phyloP scores from a whole-genome alignment of 352 stramenopile species.

The Albugo candida region DNA sequence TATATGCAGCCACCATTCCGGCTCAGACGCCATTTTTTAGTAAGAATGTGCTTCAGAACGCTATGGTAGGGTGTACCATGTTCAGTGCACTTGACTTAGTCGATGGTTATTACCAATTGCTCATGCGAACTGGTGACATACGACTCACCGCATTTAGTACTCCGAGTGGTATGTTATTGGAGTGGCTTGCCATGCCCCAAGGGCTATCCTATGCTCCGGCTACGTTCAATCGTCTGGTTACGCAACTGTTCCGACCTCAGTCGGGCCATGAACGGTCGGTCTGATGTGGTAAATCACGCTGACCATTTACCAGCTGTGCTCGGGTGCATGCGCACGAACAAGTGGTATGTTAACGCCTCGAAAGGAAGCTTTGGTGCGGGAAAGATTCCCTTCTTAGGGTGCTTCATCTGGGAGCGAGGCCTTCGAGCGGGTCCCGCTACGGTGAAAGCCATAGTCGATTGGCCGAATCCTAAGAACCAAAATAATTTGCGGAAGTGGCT shows the following conservation, averaged over 20 bases:
- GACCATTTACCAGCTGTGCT: background rate
- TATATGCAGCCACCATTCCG: constrained; percentile 1
- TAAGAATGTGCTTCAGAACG: background rate
- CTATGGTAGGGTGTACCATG: background rate
- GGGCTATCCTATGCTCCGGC: constrained; percentile 12
- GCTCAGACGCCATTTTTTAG: background rate
- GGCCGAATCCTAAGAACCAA: background rate
- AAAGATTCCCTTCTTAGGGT: background rate
- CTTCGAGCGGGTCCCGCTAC: background rate
- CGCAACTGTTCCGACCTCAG: constrained; percentile 6
- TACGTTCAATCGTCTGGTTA: constrained; percentile 18
- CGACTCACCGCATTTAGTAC: background rate
- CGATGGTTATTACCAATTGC: background rate
- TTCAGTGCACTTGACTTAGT: background rate
- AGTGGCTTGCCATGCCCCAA: constrained; percentile 2
- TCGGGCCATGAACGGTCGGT: background rate
- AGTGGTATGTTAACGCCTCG: background rate
- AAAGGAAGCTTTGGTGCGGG: background rate
- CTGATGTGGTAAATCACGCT: background rate
- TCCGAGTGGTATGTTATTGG: background rate
- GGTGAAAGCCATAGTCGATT: background rate
- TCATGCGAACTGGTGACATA: background rate
- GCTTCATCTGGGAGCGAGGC: background rate
- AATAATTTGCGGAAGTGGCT: constrained; percentile 6
- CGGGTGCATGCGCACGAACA: background rate